Conservation (phyloP, 2,329 filamentous ascomycete species). For the Penicillium sp. region DNA sequence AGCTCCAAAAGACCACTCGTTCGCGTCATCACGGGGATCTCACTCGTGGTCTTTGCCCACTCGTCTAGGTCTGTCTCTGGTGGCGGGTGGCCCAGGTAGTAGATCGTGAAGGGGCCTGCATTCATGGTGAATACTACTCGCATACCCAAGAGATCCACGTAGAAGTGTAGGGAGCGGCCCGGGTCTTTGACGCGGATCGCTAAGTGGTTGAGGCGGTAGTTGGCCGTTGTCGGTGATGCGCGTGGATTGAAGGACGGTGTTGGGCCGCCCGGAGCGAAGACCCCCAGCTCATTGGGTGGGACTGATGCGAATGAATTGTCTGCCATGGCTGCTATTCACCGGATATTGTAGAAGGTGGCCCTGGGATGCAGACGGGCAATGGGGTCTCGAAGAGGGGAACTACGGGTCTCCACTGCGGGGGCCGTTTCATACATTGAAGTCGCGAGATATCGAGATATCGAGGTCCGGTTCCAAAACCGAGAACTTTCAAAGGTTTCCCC, state of each 20-base stretch:
- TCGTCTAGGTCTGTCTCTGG: conserved; percentile 28
- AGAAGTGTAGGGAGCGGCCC: conserved; percentile 36
- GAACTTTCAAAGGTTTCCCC: no score
- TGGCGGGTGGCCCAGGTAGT: conserved; percentile 41
- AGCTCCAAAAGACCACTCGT: conserved; percentile 39
- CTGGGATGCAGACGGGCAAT: no score
- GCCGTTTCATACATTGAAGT: background rate
- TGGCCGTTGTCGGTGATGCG: conserved; percentile 26
- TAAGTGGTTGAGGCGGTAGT: conserved; percentile 40
- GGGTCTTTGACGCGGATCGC: conserved; percentile 40
- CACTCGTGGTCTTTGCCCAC: conserved; percentile 31
- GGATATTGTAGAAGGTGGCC: background rate
- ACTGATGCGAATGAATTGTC: conserved; percentile 9
- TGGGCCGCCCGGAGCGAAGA: conserved; percentile 32
- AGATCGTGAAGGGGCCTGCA: conserved; percentile 40
- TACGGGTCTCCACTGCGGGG: background rate
- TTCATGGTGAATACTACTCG: conserved; percentile 42
- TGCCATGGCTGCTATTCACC: conserved; percentile 3
- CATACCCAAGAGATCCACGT: conserved; percentile 41
- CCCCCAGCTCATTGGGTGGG: conserved; percentile 25
- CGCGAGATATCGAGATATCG: no score
- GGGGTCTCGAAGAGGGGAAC: no score
- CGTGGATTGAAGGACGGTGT: conserved; percentile 30
- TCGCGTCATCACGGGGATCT: conserved; percentile 26
- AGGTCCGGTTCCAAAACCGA: no score